Conservation (phyloP, 306 rosid species). For the Rosa chinensis region DNA sequence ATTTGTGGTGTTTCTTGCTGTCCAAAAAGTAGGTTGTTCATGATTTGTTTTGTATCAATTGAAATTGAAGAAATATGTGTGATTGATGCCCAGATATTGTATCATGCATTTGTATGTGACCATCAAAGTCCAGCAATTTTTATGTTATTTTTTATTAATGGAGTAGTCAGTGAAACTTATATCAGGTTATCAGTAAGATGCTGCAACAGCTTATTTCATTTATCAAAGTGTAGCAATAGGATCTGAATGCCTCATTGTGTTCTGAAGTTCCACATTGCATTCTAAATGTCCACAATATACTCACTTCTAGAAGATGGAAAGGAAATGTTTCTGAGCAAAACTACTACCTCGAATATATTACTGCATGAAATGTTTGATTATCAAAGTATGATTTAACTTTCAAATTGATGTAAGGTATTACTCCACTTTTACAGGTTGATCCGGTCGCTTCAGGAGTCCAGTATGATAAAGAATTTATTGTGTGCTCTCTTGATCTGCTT, state of each 20-base stretch:
- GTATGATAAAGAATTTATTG: conserved; percentile 91
- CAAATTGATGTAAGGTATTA: conserved; percentile 12
- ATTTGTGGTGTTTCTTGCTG: not conserved
- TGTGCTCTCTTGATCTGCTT: conserved; percentile 94
- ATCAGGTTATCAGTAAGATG: not conserved
- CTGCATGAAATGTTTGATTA: not conserved
- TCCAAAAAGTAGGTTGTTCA: not conserved
- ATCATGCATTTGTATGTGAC: not conserved
- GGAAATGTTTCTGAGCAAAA: not conserved
- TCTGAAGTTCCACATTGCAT: not conserved
- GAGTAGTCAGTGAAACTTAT: not conserved
- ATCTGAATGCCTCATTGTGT: not conserved
- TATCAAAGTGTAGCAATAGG: not conserved
- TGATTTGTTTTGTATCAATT: not conserved
- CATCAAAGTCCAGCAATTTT: not conserved
- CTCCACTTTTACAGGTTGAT: conserved; percentile 67
- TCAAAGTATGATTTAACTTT: conserved; percentile 9
- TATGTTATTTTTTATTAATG: not conserved
- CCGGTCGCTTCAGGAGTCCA: conserved; percentile 77
- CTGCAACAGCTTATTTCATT: not conserved
- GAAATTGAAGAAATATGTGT: not conserved
- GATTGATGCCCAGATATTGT: not conserved
- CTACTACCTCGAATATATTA: not conserved
- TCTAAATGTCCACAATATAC: not conserved
- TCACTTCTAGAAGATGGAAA: not conserved